Conservation (phyloP, 352 stramenopile species). For the Globisporangium takayamanum region DNA sequence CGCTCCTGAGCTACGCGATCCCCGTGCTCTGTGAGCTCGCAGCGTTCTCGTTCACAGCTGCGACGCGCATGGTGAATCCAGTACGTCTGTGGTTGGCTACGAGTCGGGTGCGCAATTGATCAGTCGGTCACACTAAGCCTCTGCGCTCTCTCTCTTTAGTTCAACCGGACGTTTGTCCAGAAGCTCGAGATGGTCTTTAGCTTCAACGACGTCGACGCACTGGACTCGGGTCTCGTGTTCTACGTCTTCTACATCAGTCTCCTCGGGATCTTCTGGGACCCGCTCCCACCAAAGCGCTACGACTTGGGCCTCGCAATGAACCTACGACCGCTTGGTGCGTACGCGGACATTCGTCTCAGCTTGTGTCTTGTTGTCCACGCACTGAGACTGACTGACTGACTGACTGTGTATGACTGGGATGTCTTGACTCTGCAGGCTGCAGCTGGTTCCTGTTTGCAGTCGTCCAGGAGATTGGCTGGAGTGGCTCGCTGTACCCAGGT, state of each 20-base stretch:
- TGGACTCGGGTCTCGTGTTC: slow-evolving; percentile 82
- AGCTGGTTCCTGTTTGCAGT: slow-evolving; percentile 82
- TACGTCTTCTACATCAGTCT: slow-evolving; percentile 85
- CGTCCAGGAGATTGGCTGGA: slow-evolving; percentile 84
- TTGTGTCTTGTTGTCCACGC: background rate
- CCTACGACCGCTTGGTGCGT: slow-evolving; percentile 49
- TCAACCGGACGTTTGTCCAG: slow-evolving; percentile 80
- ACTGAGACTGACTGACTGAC: background rate
- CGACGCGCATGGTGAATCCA: slow-evolving; percentile 84
- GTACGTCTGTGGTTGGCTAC: slow-evolving; percentile 25
- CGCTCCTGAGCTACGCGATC: slow-evolving; percentile 76
- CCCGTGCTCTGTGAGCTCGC: slow-evolving; percentile 77
- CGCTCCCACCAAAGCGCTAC: slow-evolving; percentile 69
- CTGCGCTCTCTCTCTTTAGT: slow-evolving; percentile 24
- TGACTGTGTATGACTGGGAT: background rate
- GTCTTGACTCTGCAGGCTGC: slow-evolving; percentile 36
- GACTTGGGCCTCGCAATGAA: slow-evolving; percentile 75
- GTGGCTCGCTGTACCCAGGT: slow-evolving; percentile 84
- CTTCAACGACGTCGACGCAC: slow-evolving; percentile 81
- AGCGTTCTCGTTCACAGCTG: slow-evolving; percentile 80
- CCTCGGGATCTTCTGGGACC: slow-evolving; percentile 82
- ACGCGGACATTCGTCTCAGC: too few relatives aligned
- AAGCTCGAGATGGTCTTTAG: slow-evolving; percentile 85
- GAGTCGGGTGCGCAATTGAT: background rate
- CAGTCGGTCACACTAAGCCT: background rate